Evolutionary conservation across 2,329 filamentous ascomycete species (phyloP).

Genomic region (Daldinia eschscholtzii): DNA sequence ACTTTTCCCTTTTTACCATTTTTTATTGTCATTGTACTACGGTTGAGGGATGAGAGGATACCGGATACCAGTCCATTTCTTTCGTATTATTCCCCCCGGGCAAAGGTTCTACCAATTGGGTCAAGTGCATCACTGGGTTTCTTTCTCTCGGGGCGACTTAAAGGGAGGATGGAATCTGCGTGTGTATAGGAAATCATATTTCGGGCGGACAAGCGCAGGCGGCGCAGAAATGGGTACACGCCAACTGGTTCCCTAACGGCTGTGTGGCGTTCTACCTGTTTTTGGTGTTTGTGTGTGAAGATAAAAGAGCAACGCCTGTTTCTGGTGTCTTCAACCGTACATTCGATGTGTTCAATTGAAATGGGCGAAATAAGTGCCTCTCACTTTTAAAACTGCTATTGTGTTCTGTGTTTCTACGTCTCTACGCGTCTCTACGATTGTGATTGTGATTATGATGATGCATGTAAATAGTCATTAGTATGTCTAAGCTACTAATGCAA

Average conservation of each 20-base stretch:
- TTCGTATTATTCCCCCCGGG: slow-evolving; percentile 40
- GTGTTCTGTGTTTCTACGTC: not conserved
- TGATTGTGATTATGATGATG: slow-evolving; percentile 12
- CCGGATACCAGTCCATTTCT: slow-evolving; percentile 41
- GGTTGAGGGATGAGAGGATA: slow-evolving; percentile 32
- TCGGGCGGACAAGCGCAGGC: slow-evolving; percentile 32
- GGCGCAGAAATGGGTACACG: slow-evolving; percentile 26
- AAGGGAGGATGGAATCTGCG: slow-evolving; percentile 30
- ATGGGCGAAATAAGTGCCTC: slow-evolving; percentile 38
- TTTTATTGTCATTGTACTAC: slow-evolving; percentile 42
- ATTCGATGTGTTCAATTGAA: slow-evolving; percentile 40
- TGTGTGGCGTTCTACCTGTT: slow-evolving; percentile 35
- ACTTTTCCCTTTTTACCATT: slow-evolving; percentile 16
- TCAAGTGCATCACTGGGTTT: slow-evolving; percentile 34
- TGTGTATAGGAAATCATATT: slow-evolving; percentile 42
- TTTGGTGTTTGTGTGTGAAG: slow-evolving; percentile 31
- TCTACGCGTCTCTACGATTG: slow-evolving; percentile 4
- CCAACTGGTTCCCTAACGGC: slow-evolving; percentile 26
- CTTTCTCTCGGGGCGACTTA: slow-evolving; percentile 16
- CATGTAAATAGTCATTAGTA: not conserved
- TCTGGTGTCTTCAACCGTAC: slow-evolving; percentile 35
- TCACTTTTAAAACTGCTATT: slow-evolving; percentile 27
- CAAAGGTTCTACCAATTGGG: slow-evolving; percentile 36
- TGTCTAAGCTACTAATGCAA: not conserved
- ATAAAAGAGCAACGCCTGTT: slow-evolving; percentile 24